phyloP scores from a whole-genome alignment of 257 asterid genomes.

The Rehmannia glutinosa region DNA sequence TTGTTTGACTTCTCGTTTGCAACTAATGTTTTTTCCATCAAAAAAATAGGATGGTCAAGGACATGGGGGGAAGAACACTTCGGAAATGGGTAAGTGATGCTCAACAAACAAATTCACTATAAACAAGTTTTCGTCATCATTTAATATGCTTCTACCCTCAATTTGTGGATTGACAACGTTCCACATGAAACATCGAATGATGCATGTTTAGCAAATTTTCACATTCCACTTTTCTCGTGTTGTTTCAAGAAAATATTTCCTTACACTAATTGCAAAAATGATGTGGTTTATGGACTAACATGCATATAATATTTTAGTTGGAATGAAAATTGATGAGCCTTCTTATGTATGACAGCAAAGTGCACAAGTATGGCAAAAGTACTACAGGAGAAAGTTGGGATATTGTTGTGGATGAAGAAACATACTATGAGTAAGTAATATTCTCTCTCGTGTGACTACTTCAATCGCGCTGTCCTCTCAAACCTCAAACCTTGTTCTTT shows the following conservation, averaged over 20 bases:
- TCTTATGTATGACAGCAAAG: constrained; percentile 58
- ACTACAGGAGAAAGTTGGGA: constrained; percentile 99
- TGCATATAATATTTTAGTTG: too few species aligned
- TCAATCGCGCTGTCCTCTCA: background rate
- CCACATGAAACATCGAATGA: too few species aligned
- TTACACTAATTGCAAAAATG: too few species aligned
- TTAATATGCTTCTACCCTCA: too few species aligned
- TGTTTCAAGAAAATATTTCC: too few species aligned
- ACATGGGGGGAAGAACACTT: constrained; percentile 99
- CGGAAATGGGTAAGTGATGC: constrained; percentile 74
- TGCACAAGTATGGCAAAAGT: constrained; percentile 96
- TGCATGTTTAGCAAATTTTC: too few species aligned
- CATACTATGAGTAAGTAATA: constrained; percentile 76
- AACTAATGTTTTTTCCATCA: background rate
- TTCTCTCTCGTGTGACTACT: background rate
- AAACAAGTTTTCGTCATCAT: background rate
- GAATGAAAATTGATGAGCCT: background rate
- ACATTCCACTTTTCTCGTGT: too few species aligned
- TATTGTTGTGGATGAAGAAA: constrained; percentile 91
- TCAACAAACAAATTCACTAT: background rate
- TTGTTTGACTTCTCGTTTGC: background rate
- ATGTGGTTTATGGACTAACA: too few species aligned
- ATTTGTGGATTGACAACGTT: too few species aligned
- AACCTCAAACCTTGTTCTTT: background rate
- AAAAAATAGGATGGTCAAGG: constrained; percentile 85